Percentiles rank a stretch among this genome's conserved stretches.
phyloP scores from a whole-genome alignment of 169 alveolate species.

The Plasmodium gonderi region DNA sequence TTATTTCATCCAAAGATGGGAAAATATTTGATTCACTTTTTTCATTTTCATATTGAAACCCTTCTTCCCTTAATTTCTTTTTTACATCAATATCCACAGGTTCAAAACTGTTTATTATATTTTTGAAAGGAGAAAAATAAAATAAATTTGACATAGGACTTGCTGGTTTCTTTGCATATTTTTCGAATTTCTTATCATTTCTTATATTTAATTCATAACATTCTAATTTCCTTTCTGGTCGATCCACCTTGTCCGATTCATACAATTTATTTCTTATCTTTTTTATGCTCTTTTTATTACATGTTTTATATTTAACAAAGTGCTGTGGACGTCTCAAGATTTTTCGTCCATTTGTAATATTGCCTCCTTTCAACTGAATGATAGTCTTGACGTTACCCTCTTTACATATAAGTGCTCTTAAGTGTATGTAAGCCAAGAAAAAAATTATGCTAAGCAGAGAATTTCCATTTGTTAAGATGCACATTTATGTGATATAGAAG shows the following conservation, averaged over 20 bases:
- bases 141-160: constrained; percentile 80
- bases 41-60: constrained; percentile 66
- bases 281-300: constrained; percentile 9
- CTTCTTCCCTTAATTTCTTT: constrained; percentile 63
- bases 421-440: background rate
- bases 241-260: constrained; percentile 1
- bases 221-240: constrained; percentile 80
- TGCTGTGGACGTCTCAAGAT: background rate
- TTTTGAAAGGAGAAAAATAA: constrained; percentile 82
- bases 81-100: constrained; percentile 45
- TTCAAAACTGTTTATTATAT: constrained; percentile 75
- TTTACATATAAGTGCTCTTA: background rate
- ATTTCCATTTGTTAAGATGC: background rate
- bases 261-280: background rate
- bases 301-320: constrained; percentile 7
- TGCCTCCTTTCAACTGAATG: background rate
- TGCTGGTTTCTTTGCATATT: constrained; percentile 81
- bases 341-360: background rate
- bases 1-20: constrained; percentile 82
- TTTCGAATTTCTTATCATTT: constrained; percentile 81
- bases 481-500: background rate
- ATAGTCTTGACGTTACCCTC: background rate
- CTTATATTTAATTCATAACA: constrained; percentile 79
- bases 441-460: background rate
- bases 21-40: constrained; percentile 56